A percentile compares a stretch with the other conserved stretches of the same genome.
phyloP scores from a whole-genome alignment of 495 filamentous ascomycete species.

The Ramalina peruviana region DNA sequence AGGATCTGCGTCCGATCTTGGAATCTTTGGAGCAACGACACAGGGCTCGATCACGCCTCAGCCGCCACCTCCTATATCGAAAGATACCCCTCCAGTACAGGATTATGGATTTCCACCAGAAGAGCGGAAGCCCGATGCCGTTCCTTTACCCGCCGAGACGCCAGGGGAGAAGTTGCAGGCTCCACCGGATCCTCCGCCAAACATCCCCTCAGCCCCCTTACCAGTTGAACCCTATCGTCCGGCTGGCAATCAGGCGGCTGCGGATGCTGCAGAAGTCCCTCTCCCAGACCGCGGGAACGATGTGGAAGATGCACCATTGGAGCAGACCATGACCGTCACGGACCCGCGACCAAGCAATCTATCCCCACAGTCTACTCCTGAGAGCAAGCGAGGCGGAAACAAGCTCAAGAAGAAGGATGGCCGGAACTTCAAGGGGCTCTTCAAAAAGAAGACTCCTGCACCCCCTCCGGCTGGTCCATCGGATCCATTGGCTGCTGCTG shows the following conservation, averaged over 20 bases:
- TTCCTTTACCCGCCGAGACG: conserved; percentile 15
- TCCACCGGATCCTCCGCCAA: conserved; percentile 9
- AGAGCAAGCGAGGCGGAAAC: conserved; percentile 15
- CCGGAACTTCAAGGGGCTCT: conserved; percentile 35
- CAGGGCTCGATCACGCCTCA: conserved; percentile 13
- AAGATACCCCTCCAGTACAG: conserved; percentile 13
- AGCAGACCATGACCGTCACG: conserved; percentile 15
- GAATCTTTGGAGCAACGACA: neutral
- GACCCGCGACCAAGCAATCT: neutral
- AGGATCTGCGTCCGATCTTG: conserved; percentile 27
- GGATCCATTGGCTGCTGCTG: conserved; percentile 2
- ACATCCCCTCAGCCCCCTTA: conserved; percentile 17
- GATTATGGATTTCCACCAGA: conserved; percentile 15
- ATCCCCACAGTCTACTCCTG: conserved; percentile 8
- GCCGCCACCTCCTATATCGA: conserved; percentile 9
- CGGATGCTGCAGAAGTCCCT: conserved; percentile 21
- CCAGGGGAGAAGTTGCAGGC: conserved; percentile 12
- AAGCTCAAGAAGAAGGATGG: conserved; percentile 35
- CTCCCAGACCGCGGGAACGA: conserved; percentile 4
- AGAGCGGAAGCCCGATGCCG: conserved; percentile 7
- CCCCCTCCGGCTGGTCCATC: conserved; percentile 6
- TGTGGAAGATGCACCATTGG: conserved; percentile 13
- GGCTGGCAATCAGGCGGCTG: conserved; percentile 17
- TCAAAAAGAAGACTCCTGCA: conserved; percentile 30
- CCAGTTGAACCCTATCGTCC: conserved; percentile 20